phyloP scores from a whole-genome alignment of 768 basidiomycete genomes.

The Suillus weaverae region DNA sequence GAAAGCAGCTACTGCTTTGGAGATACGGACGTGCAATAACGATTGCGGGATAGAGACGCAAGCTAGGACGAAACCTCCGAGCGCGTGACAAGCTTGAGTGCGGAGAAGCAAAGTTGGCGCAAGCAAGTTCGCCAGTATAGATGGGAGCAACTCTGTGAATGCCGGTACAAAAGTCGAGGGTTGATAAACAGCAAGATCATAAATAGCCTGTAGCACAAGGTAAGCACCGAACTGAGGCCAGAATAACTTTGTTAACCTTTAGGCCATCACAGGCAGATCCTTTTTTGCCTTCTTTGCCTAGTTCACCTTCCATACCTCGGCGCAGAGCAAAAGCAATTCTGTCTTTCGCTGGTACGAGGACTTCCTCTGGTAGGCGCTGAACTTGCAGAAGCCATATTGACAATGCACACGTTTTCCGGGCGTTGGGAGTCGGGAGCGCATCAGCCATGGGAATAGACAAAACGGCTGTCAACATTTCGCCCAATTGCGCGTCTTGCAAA shows the following conservation, averaged over 20 bases:
- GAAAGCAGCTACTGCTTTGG: constrained; percentile 47
- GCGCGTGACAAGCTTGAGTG: constrained; percentile 71
- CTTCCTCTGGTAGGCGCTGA: constrained; percentile 62
- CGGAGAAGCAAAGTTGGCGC: constrained; percentile 66
- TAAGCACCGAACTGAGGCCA: constrained; percentile 11
- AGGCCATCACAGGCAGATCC: constrained; percentile 77
- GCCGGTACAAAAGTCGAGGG: constrained; percentile 69
- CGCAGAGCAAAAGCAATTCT: constrained; percentile 71
- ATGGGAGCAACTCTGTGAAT: constrained; percentile 59
- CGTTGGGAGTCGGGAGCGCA: constrained; percentile 75
- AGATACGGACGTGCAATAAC: constrained; percentile 51
- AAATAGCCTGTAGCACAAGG: constrained; percentile 57
- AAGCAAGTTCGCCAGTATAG: constrained; percentile 61
- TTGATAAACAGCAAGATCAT: constrained; percentile 63
- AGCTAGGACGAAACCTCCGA: constrained; percentile 66
- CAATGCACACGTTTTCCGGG: constrained; percentile 82
- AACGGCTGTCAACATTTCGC: constrained; percentile 58
- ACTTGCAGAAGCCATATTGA: constrained; percentile 73
- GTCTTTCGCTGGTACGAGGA: constrained; percentile 62
- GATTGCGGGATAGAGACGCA: constrained; percentile 48
- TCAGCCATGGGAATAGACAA: constrained; percentile 72
- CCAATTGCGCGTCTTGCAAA: constrained; percentile 55
- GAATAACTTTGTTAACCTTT: constrained; percentile 48
- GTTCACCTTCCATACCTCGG: constrained; percentile 78
- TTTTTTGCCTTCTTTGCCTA: constrained; percentile 89